Evolutionary conservation across 257 asterid genomes (phyloP).

Genomic region (Galeopsis tetrahit): DNA sequence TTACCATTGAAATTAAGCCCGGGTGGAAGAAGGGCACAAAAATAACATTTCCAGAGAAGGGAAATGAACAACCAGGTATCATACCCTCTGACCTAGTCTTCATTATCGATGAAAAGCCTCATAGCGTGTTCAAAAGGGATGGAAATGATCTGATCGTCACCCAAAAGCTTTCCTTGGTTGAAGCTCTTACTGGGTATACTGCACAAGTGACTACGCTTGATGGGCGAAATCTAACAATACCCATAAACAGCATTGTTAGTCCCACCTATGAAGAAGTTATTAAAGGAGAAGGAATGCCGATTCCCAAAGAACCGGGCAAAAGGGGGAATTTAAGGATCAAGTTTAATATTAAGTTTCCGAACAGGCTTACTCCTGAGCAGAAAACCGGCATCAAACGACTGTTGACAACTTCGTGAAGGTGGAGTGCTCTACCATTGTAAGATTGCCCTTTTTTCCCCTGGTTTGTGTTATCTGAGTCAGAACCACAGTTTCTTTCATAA

Average conservation of each 20-base stretch:
- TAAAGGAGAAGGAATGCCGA: conserved; percentile 94
- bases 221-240: conserved; percentile 67
- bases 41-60: conserved; percentile 92
- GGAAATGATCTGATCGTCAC: conserved; percentile 79
- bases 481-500: conserved; percentile 15
- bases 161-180: conserved; percentile 74
- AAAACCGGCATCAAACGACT: conserved; percentile 77
- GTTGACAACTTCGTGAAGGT: conserved; percentile 55
- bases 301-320: conserved; percentile 83
- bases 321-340: conserved; percentile 78
- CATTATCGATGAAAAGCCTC: conserved; percentile 91
- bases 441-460: conserved; percentile 27
- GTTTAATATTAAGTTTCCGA: conserved; percentile 81
- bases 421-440: conserved; percentile 39
- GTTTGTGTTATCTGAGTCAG: conserved; percentile 14
- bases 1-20: conserved; percentile 79
- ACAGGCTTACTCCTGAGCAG: conserved; percentile 87
- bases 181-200: conserved; percentile 79
- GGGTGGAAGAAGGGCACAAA: conserved; percentile 99
- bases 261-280: conserved; percentile 82
- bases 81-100: conserved; percentile 86
- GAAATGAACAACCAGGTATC: conserved; percentile 75
- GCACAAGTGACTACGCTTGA: conserved; percentile 76
- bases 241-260: conserved; percentile 60
- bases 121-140: conserved; percentile 71